Base-by-base conservation (phyloP, 1,284 basidiomycete genomes). In the Sparassis latifolia region DNA sequence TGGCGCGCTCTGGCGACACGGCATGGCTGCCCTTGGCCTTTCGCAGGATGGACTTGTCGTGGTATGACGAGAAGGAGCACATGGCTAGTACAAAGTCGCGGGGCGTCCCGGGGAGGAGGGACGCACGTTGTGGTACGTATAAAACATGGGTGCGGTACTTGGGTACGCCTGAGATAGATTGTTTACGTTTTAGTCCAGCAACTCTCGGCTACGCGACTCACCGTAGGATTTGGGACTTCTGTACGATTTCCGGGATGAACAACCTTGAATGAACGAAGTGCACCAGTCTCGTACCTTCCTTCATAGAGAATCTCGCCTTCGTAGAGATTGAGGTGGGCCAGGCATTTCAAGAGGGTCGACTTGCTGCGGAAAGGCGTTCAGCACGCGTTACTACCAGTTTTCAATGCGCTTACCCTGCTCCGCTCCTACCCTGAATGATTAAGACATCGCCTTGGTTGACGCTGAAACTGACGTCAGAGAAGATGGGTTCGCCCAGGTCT, bases 111-210 rank as follows among this genome's bases (percentile, higher is more conserved):
- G 89, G 80, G n/a, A 93, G 78, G 10, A 93, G 71, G 0, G 89
- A 87, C 0, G 91, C 85, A 27, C 92, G 75, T 66, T 94, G 92
- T 0, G 91, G 91, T 41, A 93, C 82, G 63, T 94, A 94, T 56
- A 84, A 77, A 2, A 93, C 82, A 52, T 76, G 78, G 0, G 86
- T 89, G 48, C 92, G 80, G 68, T 82, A 94, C 30, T 65, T 66
- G 3, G 91, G 87, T 37, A 92, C 78, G 10, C 87, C 89, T 89
- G 59, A 38, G 31, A 5, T 44, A 39, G 43, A 44, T 49, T 32
- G 45, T 32, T 31, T 41, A 48, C 27, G 27, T 31, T 37, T n/a
- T 37, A 37, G 12, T 10, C 3, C 42, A 41, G 7, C 5, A 28
- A 35, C 43, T n/a, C 28, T 7, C 42, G 38, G 38, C 38, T 5